These are phyloP conservation scores for Phytophthora syringae DNA, from an alignment of 352 stramenopile genomes.

Conservation along the genomic window DNA sequence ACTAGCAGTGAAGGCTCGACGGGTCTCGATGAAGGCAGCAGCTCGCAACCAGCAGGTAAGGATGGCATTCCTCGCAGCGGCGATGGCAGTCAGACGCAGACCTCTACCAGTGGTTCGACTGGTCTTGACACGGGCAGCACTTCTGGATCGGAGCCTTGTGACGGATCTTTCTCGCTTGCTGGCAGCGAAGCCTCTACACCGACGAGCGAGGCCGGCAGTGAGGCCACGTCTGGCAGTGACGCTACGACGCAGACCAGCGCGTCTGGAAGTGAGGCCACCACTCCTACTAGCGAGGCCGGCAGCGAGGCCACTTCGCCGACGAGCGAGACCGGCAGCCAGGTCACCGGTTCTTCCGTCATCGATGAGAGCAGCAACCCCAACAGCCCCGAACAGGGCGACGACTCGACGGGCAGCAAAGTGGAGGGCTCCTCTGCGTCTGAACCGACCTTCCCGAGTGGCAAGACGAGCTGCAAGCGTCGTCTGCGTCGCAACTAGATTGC, in stretches of 20 bases:
- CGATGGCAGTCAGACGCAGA: not conserved
- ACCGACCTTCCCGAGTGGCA: conserved; percentile 8
- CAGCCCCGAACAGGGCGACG: conserved; percentile 17
- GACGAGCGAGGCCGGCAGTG: no score
- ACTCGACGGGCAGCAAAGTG: conserved; percentile 22
- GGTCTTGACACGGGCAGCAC: not conserved
- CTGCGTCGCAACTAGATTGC: no score
- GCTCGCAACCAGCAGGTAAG: not conserved
- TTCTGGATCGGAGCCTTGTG: no score
- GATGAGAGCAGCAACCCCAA: conserved; percentile 16
- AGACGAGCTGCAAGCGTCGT: conserved; percentile 31
- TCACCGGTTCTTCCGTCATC: conserved; percentile 10
- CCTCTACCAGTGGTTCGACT: not conserved
- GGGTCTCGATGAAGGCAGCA: conserved; percentile 2
- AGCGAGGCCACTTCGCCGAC: conserved; percentile 3
- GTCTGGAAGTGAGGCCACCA: no score
- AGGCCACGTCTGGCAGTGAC: no score
- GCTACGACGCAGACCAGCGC: no score
- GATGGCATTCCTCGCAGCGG: not conserved
- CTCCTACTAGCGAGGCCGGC: no score
- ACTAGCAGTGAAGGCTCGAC: conserved; percentile 2
- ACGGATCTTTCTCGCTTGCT: no score
- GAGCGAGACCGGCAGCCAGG: conserved; percentile 16
- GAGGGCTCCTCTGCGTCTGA: conserved; percentile 15
- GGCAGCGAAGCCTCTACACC: no score